Percentiles rank a stretch among this genome's conserved stretches.
These are phyloP conservation scores for Mortierella claussenii DNA, from an alignment of 192 early-diverging fungal species.

Conservation along the genomic window DNA sequence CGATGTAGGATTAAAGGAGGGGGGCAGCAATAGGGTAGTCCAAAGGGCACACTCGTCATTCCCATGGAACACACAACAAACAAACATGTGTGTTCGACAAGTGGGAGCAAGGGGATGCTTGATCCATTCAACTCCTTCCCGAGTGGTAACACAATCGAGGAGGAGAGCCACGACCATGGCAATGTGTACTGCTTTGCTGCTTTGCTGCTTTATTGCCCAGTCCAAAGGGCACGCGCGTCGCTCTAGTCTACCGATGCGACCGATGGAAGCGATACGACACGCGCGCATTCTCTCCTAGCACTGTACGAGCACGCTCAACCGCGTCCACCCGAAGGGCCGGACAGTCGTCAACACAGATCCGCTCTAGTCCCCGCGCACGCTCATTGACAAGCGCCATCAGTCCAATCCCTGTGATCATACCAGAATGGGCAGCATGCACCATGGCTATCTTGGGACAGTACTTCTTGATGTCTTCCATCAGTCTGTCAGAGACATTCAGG, in stretches of 20 bases:
- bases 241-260: slow-evolving; percentile 5
- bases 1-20: too few relatives aligned
- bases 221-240: too few relatives aligned
- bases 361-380: slow-evolving; percentile 25
- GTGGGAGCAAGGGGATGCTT: too few relatives aligned
- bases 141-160: too few relatives aligned
- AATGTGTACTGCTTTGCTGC: too few relatives aligned
- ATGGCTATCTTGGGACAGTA: slow-evolving; percentile 36
- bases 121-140: too few relatives aligned
- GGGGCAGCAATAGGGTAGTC: too few relatives aligned
- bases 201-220: too few relatives aligned
- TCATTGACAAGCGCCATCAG: slow-evolving; percentile 34
- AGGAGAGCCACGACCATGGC: too few relatives aligned
- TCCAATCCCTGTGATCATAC: slow-evolving; percentile 23
- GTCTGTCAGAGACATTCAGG: slow-evolving; percentile 18
- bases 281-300: slow-evolving; percentile 19
- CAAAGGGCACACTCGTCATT: too few relatives aligned
- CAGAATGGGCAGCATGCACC: slow-evolving; percentile 22
- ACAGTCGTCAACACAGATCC: slow-evolving; percentile 33
- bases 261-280: slow-evolving; percentile 18
- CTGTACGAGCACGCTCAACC: slow-evolving; percentile 21
- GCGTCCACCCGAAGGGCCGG: slow-evolving; percentile 27
- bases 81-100: too few relatives aligned
- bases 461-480: slow-evolving; percentile 23
- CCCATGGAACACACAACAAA: too few relatives aligned